Evolutionary conservation across 106 monocot species (phyloP), one percentile per base, ranked within the genome.

Genomic region (Ottelia alismoides): DNA sequence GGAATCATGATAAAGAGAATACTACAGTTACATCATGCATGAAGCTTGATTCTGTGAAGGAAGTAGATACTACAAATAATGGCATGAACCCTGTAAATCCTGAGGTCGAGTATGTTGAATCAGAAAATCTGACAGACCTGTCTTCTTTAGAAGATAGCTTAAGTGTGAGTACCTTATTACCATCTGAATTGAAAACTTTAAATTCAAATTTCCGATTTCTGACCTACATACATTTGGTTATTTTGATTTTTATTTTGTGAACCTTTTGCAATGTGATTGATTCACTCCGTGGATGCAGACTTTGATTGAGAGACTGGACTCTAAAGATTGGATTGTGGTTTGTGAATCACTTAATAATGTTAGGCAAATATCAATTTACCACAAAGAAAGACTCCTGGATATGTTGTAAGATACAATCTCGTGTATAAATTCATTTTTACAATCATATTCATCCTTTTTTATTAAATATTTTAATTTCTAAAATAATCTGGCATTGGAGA

Each of bases 311-410:
- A 83, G 81, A 56, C 61, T 96, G 31, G 82, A 96, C 55, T 96
- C 88, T 14, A 96, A 96, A 57, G 74, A 96, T 44, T 96, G 96
- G 96, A 55, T 96, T 70, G 25, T 60, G 54, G 63, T 70, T 62
- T 96, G 96, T 69, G 96, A 85, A 76, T 78, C 96, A 30, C 81
- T 96, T 14, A 96, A 96, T 53, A 96, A 88, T 70, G 96, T 96
- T 16, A 75, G 96, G 24, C 96, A 82, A 43, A 57, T 96, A 59
- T 78, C 96, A 46, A 66, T 82, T 57, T 89, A 63, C 67, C 88
- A 96, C 60, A 82, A 79, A 67, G 88, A 96, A 55, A 85, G 64
- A 27, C 73, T 96, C 25, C 45, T 69, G 44, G 85, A 79, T 17
- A 60, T 82, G 32, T 51, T 96, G 96, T 96, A 81, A 79, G 88